Base-by-base conservation (phyloP, 192 early-diverging fungal genomes). In the Thamnidium elegans region DNA sequence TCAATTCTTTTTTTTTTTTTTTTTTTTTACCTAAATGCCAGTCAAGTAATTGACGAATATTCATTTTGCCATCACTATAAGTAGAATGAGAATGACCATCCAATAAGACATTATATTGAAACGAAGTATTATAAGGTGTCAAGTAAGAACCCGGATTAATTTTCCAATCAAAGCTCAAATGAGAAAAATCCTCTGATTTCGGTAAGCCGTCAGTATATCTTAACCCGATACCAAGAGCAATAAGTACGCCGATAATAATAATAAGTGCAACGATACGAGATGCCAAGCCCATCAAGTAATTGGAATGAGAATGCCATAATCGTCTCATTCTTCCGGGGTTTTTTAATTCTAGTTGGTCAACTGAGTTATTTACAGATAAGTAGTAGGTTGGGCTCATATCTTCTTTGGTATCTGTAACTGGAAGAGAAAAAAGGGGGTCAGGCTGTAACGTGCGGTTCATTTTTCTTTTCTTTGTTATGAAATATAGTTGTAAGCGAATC, bases 81-180 rank as follows among this genome's bases (percentile, higher is more conserved):
- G 70, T 85, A 14, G 89, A 76, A 68, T 90, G 89, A 1, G 81
- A 69, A 70, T 90, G 89, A 8, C 81, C 83, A 42, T 90, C 86
- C 51, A 88, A 47, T 34, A 90, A 62, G 3, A 86, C 65, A 63
- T 87, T 85, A 54, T 81, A 85, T 59, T 62, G 34, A n/a, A 75
- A 73, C 3, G 62, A 58, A 36, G 62, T 67, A 50, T 70, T 69
- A 53, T 66, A 75, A 2, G 80, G 79, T 20, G 50, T 70, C 26
- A 84, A 58, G 63, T 84, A 84, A 17, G 63, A 64, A n/a, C 56
- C 15, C 8, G 82, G 82, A 65, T 81, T 70, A 13, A 81, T 66
- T 6, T 65, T 71, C 82, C 82, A 84, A 53, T 78, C 58, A 70
- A 84, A 84, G 9, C 68, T 56, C 6, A 79, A 5, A 0, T 69